A percentile compares a stretch with the other conserved stretches of the same genome.
These are phyloP conservation scores for Helicostylum pulchrum DNA, from an alignment of 192 early-diverging fungal genomes.

Conservation along the genomic window DNA sequence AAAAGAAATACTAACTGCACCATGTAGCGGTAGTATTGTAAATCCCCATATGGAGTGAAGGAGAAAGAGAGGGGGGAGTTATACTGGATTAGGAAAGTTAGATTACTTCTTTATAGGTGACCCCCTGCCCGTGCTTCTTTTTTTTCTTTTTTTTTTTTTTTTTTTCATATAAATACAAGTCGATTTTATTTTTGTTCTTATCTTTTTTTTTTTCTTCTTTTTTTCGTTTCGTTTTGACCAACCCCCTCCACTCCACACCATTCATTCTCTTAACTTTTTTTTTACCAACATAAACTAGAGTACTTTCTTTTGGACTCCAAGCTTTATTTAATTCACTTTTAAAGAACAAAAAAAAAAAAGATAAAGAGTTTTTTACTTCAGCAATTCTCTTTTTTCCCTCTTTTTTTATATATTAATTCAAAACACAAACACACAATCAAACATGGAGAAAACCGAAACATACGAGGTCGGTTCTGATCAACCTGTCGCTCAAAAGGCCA, in stretches of 20 bases:
- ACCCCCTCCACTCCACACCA: neutral
- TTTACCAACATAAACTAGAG: neutral
- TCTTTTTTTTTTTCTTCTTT: slow-evolving; percentile 21
- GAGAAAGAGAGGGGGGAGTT: too few relatives aligned
- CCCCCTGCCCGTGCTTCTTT: slow-evolving; percentile 6
- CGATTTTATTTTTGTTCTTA: neutral
- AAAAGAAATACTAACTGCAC: slow-evolving; percentile 5
- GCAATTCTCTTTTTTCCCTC: slow-evolving; percentile 5
- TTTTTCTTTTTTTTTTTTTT: too few relatives aligned
- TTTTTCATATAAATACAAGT: neutral
- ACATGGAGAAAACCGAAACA: slow-evolving; percentile 26
- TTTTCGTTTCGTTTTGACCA: slow-evolving; percentile 15
- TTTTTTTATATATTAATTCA: slow-evolving; percentile 7
- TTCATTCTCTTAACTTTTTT: slow-evolving; percentile 13
- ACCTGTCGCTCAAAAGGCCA: slow-evolving; percentile 15
- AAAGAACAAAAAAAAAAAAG: slow-evolving; percentile 8
- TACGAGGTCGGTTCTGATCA: slow-evolving; percentile 26
- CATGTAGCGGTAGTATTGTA: slow-evolving; percentile 12
- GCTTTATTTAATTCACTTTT: slow-evolving; percentile 8
- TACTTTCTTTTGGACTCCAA: neutral
- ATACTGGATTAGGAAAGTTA: slow-evolving; percentile 3
- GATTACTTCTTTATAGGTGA: neutral
- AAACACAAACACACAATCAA: neutral
- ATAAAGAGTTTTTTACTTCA: slow-evolving; percentile 13
- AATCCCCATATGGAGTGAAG: neutral